Evolutionary conservation across 768 basidiomycete genomes (phyloP).

Genomic region (Leccinum arenicola): DNA sequence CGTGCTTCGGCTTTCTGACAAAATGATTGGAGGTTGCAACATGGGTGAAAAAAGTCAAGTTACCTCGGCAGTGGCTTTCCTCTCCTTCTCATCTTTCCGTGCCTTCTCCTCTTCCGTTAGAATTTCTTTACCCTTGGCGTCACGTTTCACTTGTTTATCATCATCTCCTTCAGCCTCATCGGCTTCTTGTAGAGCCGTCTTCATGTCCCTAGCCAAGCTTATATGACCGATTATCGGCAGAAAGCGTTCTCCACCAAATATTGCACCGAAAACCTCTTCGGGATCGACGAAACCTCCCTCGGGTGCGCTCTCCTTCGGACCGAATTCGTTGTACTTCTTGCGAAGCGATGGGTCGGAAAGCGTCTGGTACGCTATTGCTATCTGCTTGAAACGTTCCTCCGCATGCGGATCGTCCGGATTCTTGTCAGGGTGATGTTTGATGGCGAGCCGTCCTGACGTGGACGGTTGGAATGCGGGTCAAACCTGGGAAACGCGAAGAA

Average conservation of each 20-base stretch:
- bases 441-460: slow-evolving; percentile 68
- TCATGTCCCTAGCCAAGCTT: slow-evolving; percentile 89
- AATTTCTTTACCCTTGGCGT: slow-evolving; percentile 53
- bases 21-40: slow-evolving; percentile 9
- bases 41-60: slow-evolving; percentile 1
- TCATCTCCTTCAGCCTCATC: slow-evolving; percentile 61
- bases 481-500: too few species aligned
- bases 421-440: slow-evolving; percentile 92
- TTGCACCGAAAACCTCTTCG: slow-evolving; percentile 74
- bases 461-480: background rate
- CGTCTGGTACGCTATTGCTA: slow-evolving; percentile 87
- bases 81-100: slow-evolving; percentile 69
- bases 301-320: slow-evolving; percentile 73
- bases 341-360: slow-evolving; percentile 75
- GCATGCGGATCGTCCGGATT: slow-evolving; percentile 84
- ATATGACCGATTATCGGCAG: slow-evolving; percentile 86
- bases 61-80: slow-evolving; percentile 68
- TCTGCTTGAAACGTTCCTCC: slow-evolving; percentile 86
- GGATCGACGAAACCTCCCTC: slow-evolving; percentile 90
- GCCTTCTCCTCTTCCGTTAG: slow-evolving; percentile 70
- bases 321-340: slow-evolving; percentile 90
- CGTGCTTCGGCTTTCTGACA: slow-evolving; percentile 76
- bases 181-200: slow-evolving; percentile 84
- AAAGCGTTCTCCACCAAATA: slow-evolving; percentile 89
- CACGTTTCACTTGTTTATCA: slow-evolving; percentile 42